These are phyloP conservation scores for Ceriops decandra DNA, from an alignment of 345 rosid species.

Conservation along the genomic window DNA sequence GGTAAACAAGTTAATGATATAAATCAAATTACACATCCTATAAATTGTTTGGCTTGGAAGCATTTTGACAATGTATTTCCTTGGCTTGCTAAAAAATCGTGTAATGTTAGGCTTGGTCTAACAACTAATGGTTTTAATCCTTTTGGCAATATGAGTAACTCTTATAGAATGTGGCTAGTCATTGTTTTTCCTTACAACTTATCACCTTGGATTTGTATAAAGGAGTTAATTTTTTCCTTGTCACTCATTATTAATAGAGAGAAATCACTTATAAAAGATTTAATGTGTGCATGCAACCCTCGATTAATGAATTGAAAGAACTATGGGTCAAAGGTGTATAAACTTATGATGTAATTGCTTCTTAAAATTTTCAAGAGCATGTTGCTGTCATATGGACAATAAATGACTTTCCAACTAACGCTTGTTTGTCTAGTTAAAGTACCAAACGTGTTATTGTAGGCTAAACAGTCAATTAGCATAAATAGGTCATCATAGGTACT, in stretches of 20 bases:
- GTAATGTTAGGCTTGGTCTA: conserved; percentile 5
- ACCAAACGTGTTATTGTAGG: not conserved
- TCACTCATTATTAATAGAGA: too few relatives aligned
- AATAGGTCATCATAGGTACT: too few relatives aligned
- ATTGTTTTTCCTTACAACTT: not conserved
- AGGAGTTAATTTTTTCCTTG: too few relatives aligned
- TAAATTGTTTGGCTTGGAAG: not conserved
- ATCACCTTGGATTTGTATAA: too few relatives aligned
- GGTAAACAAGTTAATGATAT: not conserved
- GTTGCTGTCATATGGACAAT: not conserved
- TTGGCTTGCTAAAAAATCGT: not conserved
- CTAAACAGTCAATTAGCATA: not conserved
- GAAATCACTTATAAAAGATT: too few relatives aligned
- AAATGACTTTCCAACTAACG: conserved; percentile 11
- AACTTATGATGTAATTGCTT: not conserved
- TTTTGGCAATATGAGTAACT: not conserved
- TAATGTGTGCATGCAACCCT: not conserved
- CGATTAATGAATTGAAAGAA: not conserved
- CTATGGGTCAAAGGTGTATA: not conserved
- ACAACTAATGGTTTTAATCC: conserved; percentile 1
- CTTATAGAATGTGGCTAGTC: not conserved
- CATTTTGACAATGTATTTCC: not conserved
- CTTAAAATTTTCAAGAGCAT: not conserved
- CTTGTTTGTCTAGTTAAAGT: not conserved
- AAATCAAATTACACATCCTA: not conserved